Conservation (phyloP, 1,139 yeast species). For the Kodamaea plutei region DNA sequence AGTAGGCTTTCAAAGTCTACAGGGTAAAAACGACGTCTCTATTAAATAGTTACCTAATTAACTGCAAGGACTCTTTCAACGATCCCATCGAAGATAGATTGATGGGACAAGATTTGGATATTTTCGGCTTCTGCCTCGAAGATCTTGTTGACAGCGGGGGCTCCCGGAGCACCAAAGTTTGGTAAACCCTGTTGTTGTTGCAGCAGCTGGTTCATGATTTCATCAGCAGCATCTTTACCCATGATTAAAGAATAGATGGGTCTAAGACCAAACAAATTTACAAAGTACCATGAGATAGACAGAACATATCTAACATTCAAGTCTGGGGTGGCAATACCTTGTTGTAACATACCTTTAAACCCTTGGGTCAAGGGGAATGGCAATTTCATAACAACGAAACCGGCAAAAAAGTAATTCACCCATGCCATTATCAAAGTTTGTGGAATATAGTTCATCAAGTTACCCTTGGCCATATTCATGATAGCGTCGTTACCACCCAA, state of each 20-base stretch:
- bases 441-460: conserved; percentile 79
- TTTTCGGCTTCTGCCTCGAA: conserved; percentile 75
- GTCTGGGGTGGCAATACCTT: conserved; percentile 80
- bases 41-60: too few species aligned
- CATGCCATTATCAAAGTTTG: conserved; percentile 95
- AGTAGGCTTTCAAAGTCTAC: too few species aligned
- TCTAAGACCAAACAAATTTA: conserved; percentile 78
- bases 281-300: conserved; percentile 95
- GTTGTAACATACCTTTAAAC: conserved; percentile 88
- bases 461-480: conserved; percentile 76
- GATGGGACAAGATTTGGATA: conserved; percentile 60
- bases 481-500: conserved; percentile 71
- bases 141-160: conserved; percentile 55
- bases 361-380: conserved; percentile 75
- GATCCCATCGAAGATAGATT: conserved; percentile 52
- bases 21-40: too few species aligned
- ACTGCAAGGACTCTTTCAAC: conserved; percentile 66
- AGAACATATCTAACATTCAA: conserved; percentile 93
- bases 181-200: conserved; percentile 41
- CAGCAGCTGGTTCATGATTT: conserved; percentile 49
- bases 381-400: conserved; percentile 68
- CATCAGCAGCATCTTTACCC: conserved; percentile 48
- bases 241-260: conserved; percentile 74
- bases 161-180: conserved; percentile 51
- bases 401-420: conserved; percentile 92